A percentile compares a stretch with the other conserved stretches of the same genome.
phyloP scores from a whole-genome alignment of 2,329 filamentous ascomycete species.

The Fusarium sterilihyphosum region DNA sequence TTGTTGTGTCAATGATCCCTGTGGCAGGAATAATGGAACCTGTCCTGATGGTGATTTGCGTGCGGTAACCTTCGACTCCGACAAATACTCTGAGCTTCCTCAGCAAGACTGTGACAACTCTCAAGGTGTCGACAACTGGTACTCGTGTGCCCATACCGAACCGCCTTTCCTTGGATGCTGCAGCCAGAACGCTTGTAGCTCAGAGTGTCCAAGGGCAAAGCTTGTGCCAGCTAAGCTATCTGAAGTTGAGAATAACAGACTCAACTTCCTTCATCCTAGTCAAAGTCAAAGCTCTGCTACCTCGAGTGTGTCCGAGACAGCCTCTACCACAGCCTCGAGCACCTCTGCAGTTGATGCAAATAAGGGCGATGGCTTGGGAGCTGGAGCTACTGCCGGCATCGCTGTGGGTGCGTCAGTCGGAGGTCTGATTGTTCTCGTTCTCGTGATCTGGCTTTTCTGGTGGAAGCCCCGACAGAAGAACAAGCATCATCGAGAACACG shows the following conservation, averaged over 20 bases:
- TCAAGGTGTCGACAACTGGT: conserved; percentile 44
- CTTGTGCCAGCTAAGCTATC: conserved; percentile 30
- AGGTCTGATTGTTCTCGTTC: conserved; percentile 19
- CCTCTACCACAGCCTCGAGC: conserved; percentile 9
- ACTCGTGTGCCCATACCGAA: conserved; percentile 45
- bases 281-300: background rate
- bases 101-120: conserved; percentile 47
- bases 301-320: conserved; percentile 5
- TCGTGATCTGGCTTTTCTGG: conserved; percentile 37
- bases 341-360: background rate
- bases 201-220: conserved; percentile 19
- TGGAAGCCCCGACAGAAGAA: conserved; percentile 37
- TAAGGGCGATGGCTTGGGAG: conserved; percentile 17
- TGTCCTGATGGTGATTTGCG: conserved; percentile 47
- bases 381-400: conserved; percentile 37
- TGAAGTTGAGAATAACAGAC: conserved; percentile 11
- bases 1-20: conserved; percentile 53
- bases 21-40: conserved; percentile 42
- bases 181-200: conserved; percentile 35
- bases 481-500: background rate
- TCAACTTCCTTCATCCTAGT: conserved; percentile 28
- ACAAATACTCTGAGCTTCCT: conserved; percentile 45
- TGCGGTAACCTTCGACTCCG: conserved; percentile 45
- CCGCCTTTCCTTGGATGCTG: conserved; percentile 56
- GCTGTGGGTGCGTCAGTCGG: conserved; percentile 28